Evolutionary conservation across 202 grass and related monocot species (phyloP), one percentile per base, ranked within the genome.

Genomic region (Brachypodium distachyon): DNA sequence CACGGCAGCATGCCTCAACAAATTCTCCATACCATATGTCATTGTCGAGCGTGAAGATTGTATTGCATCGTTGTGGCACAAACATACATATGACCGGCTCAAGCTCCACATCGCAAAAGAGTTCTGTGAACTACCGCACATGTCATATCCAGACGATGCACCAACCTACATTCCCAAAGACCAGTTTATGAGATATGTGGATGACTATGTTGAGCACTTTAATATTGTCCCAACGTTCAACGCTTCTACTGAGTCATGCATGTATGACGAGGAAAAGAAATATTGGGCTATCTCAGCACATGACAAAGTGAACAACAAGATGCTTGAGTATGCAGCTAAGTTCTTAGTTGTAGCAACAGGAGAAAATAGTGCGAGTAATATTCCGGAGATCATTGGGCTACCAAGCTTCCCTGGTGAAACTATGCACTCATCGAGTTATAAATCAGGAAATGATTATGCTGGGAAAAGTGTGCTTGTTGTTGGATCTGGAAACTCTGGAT

Each of bases 401-500:
- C 16, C 44, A 14, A 73, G 43, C 43, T 97, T 88, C 9, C 74
- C 25, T 18, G 90, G 93, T 63, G 22, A 84, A 12, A 48, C 82
- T 14, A 52, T 89, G 27, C 93, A 97, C 55, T 93, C 82, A 29
- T 38, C 50, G 83, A 76, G 38, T 66, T 86, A 80, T 36, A 90
- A 81, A 4, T 81, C 77, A 6, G 91, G 87, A 53, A 77, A 82
- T 33, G 36, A 13, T 34, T 97, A 85, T 61, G 38, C 6, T 0
- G 77, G 83, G 13, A 87, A 93, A 72, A 64, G 50, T 3, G 90
- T 97, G 12, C 49, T 97, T 49, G 87, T 97, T 23, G 81, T 97
- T 43, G 93, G 93, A 58, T 87, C 83, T 63, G 93, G 93, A 31
- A 97, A 97, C 70, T 97, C 93, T 6, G 93, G 93, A 18, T 93